Percentiles rank a stretch among this genome's conserved stretches.
phyloP scores from a whole-genome alignment of 2,329 filamentous ascomycete genomes.

The Fusarium sp. region DNA sequence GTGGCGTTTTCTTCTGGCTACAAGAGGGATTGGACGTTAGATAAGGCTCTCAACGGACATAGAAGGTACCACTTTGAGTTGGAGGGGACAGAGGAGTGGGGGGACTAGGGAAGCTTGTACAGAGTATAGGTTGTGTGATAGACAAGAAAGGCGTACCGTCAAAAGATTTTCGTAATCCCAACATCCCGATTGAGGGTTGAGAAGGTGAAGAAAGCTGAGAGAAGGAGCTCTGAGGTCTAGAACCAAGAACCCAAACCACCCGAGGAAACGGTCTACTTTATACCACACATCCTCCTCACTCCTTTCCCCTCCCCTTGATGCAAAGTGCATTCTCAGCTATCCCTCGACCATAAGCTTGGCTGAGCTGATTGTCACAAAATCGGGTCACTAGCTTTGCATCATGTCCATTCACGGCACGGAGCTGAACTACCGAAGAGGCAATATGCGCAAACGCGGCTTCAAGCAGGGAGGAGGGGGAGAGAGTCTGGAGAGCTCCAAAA shows the following conservation, averaged over 20 bases:
- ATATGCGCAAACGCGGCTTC: conserved; percentile 16
- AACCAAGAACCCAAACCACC: background rate
- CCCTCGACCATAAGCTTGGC: conserved; percentile 4
- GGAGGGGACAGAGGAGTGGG: background rate
- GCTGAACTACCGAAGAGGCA: background rate
- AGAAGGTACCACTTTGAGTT: background rate
- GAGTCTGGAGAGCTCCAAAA: conserved; percentile 8
- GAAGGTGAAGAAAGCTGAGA: background rate
- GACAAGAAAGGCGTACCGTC: conserved; percentile 16
- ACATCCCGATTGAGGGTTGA: conserved; percentile 25
- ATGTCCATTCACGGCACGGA: background rate
- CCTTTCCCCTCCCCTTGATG: background rate
- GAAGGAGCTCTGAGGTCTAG: background rate
- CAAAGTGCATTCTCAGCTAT: conserved; percentile 7
- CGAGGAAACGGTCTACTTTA: background rate
- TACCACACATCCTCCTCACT: background rate
- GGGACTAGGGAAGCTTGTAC: background rate
- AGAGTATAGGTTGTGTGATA: background rate
- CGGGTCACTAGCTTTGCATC: background rate
- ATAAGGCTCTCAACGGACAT: background rate
- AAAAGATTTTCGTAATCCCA: conserved; percentile 34
- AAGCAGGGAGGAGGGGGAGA: background rate
- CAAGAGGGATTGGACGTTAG: background rate
- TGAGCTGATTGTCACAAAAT: background rate
- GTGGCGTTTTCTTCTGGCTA: conserved; percentile 36